phyloP scores from a whole-genome alignment of 345 rosid genomes.

The Heritiera fomes region DNA sequence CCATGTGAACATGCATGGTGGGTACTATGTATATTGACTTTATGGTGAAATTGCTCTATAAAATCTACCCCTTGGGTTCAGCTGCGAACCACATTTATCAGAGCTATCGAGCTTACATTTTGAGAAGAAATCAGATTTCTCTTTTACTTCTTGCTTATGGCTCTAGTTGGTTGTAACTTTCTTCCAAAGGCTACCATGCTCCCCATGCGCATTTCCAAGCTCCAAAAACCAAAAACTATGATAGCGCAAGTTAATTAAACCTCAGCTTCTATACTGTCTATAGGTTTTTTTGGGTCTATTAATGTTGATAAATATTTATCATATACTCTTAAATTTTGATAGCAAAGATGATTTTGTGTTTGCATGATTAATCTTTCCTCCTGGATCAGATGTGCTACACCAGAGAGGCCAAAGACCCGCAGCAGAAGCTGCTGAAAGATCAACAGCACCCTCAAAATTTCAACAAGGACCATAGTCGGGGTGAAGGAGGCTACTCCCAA shows the following conservation, averaged over 20 bases:
- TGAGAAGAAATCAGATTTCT: background rate
- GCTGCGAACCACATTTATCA: background rate
- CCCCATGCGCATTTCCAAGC: background rate
- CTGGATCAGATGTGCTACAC: background rate
- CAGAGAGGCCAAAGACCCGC: background rate
- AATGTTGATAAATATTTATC: background rate
- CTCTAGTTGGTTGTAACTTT: background rate
- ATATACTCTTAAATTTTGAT: background rate
- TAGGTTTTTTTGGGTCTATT: background rate
- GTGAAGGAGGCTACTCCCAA: background rate
- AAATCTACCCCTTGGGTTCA: background rate
- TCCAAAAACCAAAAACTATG: background rate
- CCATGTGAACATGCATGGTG: too few species aligned
- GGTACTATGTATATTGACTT: too few species aligned
- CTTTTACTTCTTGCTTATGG: background rate
- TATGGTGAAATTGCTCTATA: background rate
- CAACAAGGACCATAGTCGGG: background rate
- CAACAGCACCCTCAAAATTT: background rate
- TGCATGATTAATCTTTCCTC: background rate
- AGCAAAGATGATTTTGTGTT: background rate
- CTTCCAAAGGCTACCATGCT: background rate
- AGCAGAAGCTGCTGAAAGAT: background rate
- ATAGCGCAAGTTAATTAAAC: background rate
- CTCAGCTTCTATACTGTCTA: background rate
- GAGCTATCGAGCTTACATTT: background rate